Conservation (phyloP, 148 eudicot species). For the Rhododendron simsii region DNA sequence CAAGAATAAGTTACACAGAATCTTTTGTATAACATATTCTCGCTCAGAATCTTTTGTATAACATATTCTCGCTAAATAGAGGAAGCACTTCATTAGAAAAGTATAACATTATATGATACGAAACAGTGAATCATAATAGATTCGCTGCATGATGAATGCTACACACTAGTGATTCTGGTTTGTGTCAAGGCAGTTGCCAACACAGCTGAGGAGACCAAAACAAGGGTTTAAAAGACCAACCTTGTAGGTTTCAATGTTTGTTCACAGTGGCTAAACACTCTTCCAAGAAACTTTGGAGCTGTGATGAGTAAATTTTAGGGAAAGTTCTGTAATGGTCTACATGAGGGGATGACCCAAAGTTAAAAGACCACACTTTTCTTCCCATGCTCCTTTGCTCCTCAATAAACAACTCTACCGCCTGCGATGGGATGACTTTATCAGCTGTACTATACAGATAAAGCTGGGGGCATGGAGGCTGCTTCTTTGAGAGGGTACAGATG, state of each 20-base stretch:
- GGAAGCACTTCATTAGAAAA: background rate
- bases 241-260: conserved; percentile 4
- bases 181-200: background rate
- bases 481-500: conserved; percentile 36
- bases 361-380: conserved; percentile 47
- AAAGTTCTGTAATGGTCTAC: conserved; percentile 87
- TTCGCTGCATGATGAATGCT: background rate
- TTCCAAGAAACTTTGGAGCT: conserved; percentile 50
- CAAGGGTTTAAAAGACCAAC: background rate
- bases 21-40: background rate
- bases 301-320: conserved; percentile 55
- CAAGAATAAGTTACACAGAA: background rate
- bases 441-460: conserved; percentile 90
- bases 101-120: background rate
- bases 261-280: conserved; percentile 28
- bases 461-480: conserved; percentile 83
- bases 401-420: conserved; percentile 59
- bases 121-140: background rate
- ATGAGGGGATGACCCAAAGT: conserved; percentile 80
- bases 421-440: conserved; percentile 70
- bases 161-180: background rate
- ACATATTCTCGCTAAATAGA: background rate
- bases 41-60: background rate
- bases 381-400: conserved; percentile 68
- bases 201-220: background rate